Conservation (phyloP, 2,329 filamentous ascomycete genomes). For the Sphaerulina populicola region DNA sequence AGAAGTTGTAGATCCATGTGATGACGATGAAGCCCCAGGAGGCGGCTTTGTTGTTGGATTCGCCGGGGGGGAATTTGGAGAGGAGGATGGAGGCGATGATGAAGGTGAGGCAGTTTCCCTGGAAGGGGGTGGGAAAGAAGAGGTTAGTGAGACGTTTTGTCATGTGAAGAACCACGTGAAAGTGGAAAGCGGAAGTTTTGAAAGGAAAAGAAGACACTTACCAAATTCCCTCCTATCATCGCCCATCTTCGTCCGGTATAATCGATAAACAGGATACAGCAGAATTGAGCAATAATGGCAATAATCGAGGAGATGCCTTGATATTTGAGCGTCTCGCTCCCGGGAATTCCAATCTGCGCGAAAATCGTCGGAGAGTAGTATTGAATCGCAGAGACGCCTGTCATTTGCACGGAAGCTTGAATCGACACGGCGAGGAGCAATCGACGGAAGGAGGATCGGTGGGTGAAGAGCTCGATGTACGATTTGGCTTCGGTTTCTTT, state of each 20-base stretch:
- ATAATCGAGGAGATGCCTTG: conserved; percentile 68
- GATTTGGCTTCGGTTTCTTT: conserved; percentile 61
- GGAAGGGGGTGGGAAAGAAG: conserved; percentile 4
- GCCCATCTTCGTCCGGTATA: conserved; percentile 62
- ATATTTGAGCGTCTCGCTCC: conserved; percentile 60
- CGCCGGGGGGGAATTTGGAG: conserved; percentile 54
- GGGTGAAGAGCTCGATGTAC: conserved; percentile 60
- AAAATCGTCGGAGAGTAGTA: conserved; percentile 55
- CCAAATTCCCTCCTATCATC: conserved; percentile 58
- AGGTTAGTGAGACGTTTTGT: no score
- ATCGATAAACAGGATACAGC: conserved; percentile 63
- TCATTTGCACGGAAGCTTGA: conserved; percentile 68
- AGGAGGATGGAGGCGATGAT: conserved; percentile 55
- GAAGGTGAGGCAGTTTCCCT: conserved; percentile 63
- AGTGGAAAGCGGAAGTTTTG: no score
- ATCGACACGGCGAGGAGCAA: conserved; percentile 58
- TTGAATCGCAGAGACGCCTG: conserved; percentile 64
- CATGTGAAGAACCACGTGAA: no score
- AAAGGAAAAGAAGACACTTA: no score
- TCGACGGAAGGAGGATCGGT: conserved; percentile 59
- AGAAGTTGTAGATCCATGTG: conserved; percentile 76
- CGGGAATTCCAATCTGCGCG: conserved; percentile 58
- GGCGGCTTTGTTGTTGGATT: conserved; percentile 45
- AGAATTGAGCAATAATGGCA: conserved; percentile 58
- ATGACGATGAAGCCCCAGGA: conserved; percentile 67